Evolutionary conservation across 2,329 filamentous ascomycete species (phyloP).

Genomic region (Aspergillus sp.): DNA sequence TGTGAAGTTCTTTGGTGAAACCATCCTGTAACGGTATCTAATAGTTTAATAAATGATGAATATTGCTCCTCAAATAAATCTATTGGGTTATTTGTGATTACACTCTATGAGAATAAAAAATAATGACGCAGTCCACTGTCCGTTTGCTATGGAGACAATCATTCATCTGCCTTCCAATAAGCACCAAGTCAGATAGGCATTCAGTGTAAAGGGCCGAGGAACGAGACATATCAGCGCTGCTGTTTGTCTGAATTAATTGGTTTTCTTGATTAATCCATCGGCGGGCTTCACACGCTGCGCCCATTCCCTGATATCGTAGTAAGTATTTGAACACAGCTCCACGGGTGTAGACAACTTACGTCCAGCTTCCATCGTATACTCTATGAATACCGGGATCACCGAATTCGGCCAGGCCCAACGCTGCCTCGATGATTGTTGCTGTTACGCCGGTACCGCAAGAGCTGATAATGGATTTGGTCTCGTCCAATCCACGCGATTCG

Average conservation of each 20-base stretch:
- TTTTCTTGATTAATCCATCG: slow-evolving; percentile 48
- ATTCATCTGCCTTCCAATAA: neutral
- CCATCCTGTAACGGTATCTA: neutral
- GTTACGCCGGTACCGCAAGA: slow-evolving; percentile 95
- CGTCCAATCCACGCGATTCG: slow-evolving; percentile 74
- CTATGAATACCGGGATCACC: slow-evolving; percentile 66
- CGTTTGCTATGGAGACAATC: neutral
- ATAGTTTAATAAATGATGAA: neutral
- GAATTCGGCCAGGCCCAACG: slow-evolving; percentile 74
- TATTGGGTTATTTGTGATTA: neutral
- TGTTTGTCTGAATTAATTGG: slow-evolving; percentile 13
- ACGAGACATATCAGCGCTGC: neutral
- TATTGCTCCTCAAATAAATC: neutral
- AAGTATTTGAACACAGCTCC: neutral
- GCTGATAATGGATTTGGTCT: slow-evolving; percentile 76
- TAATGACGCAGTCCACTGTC: neutral
- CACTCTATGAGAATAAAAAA: slow-evolving; percentile 7
- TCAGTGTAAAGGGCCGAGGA: neutral
- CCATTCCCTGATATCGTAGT: slow-evolving; percentile 45
- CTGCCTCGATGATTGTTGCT: slow-evolving; percentile 85
- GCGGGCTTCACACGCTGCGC: slow-evolving; percentile 49
- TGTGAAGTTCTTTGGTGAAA: neutral
- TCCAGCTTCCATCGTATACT: slow-evolving; percentile 97
- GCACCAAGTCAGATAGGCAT: neutral
- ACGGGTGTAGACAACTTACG: slow-evolving; percentile 59